Evolutionary conservation across 2,329 filamentous ascomycete species (phyloP).

Genomic region (Aureobasidium vineae): DNA sequence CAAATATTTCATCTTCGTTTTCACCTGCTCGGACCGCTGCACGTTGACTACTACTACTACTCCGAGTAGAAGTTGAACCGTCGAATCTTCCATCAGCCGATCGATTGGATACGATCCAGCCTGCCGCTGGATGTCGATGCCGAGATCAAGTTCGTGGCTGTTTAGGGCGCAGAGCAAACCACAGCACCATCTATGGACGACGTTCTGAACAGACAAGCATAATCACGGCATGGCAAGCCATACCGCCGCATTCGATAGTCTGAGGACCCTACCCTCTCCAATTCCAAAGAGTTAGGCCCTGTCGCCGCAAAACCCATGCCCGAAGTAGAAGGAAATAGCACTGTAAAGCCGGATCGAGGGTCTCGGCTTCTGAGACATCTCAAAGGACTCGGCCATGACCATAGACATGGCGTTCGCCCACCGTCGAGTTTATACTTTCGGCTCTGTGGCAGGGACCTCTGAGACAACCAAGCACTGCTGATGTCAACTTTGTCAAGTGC

Average conservation of each 20-base stretch:
- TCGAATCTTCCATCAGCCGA: conserved; percentile 2
- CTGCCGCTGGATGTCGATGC: neutral
- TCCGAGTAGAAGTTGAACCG: neutral
- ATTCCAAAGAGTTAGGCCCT: neutral
- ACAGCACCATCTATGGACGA: neutral
- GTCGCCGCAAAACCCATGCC: neutral
- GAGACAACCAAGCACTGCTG: conserved; percentile 1
- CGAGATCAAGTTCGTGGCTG: neutral
- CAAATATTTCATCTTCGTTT: conserved; percentile 5
- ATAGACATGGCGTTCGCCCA: neutral
- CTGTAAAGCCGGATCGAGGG: neutral
- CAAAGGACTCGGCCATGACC: neutral
- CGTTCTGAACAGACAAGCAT: neutral
- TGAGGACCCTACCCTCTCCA: neutral
- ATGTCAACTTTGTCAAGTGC: conserved; percentile 9
- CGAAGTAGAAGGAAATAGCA: neutral
- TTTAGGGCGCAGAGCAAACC: neutral
- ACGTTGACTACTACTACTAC: neutral
- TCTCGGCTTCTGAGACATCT: conserved; percentile 17
- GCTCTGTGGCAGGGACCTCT: neutral
- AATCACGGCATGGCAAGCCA: conserved; percentile 20
- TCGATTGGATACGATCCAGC: neutral
- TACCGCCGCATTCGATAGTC: conserved; percentile 16
- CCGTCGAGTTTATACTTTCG: neutral
- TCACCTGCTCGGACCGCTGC: neutral